Evolutionary conservation across 768 basidiomycete species (phyloP).

Genomic region (Serendipita sp.): DNA sequence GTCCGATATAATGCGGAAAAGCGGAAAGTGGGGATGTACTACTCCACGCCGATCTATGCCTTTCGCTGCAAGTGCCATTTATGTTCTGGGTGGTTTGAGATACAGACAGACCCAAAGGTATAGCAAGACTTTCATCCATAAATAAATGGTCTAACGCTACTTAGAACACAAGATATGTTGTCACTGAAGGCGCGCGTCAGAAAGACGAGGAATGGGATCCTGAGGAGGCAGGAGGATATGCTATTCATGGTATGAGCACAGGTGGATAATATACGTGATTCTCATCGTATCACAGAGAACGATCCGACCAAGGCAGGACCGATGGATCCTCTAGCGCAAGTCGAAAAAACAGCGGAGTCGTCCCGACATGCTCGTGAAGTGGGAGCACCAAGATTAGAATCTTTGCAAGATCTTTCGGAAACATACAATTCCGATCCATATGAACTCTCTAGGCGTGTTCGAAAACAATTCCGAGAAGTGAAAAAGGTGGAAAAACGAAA

Average conservation of each 20-base stretch:
- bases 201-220: constrained; percentile 97
- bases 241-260: constrained; percentile 52
- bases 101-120: constrained; percentile 94
- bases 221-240: constrained; percentile 87
- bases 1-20: constrained; percentile 99
- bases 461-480: constrained; percentile 72
- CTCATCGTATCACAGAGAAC: constrained; percentile 36
- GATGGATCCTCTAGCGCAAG: constrained; percentile 70
- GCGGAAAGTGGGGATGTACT: constrained; percentile 90
- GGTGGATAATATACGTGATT: neutral
- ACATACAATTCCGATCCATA: constrained; percentile 81
- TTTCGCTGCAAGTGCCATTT: constrained; percentile 98
- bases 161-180: constrained; percentile 91
- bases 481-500: constrained; percentile 68
- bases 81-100: constrained; percentile 95
- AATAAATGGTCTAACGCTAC: neutral
- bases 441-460: constrained; percentile 49
- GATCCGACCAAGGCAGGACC: constrained; percentile 40
- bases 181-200: constrained; percentile 79
- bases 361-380: constrained; percentile 58
- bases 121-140: constrained; percentile 11
- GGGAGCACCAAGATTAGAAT: constrained; percentile 65
- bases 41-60: constrained; percentile 83
- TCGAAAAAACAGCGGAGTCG: constrained; percentile 78
- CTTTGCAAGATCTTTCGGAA: constrained; percentile 60